phyloP scores from a whole-genome alignment of 345 rosid species.

The Citrus unshiu region DNA sequence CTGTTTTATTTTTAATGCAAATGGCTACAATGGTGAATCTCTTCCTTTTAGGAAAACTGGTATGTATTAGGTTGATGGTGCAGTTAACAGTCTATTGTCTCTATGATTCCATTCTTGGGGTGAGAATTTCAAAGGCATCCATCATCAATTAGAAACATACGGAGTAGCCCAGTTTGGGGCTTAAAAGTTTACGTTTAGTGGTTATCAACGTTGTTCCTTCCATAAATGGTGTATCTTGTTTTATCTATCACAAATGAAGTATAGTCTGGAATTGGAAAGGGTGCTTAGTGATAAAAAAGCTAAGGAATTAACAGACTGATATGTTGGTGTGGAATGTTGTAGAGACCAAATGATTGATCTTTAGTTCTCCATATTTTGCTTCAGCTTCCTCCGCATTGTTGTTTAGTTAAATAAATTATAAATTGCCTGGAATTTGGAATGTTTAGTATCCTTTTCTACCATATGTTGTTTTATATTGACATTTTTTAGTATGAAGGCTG shows the following conservation, averaged over 20 bases:
- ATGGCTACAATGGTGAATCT: not conserved
- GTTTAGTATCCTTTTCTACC: not conserved
- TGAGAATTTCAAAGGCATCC: not conserved
- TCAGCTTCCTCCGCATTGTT: not conserved
- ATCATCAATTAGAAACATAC: not conserved
- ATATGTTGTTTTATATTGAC: not conserved
- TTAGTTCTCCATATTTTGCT: not conserved
- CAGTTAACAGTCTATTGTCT: not conserved
- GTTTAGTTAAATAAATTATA: not conserved
- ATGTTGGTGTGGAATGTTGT: not conserved
- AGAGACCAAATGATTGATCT: not conserved
- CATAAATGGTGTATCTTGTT: not conserved
- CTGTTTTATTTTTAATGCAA: not conserved
- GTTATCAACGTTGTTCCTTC: not conserved
- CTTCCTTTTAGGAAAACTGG: not conserved
- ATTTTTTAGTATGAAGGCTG: not conserved
- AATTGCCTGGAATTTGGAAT: not conserved
- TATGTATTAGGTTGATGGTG: not conserved
- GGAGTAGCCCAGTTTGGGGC: not conserved
- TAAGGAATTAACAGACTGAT: not conserved
- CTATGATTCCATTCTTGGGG: not conserved
- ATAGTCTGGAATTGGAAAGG: not conserved
- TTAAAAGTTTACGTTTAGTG: not conserved
- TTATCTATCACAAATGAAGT: not conserved
- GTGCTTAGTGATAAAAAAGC: not conserved